Evolutionary conservation across 2,329 filamentous ascomycete species (phyloP).

Genomic region (Lasiodiplodia citricola): DNA sequence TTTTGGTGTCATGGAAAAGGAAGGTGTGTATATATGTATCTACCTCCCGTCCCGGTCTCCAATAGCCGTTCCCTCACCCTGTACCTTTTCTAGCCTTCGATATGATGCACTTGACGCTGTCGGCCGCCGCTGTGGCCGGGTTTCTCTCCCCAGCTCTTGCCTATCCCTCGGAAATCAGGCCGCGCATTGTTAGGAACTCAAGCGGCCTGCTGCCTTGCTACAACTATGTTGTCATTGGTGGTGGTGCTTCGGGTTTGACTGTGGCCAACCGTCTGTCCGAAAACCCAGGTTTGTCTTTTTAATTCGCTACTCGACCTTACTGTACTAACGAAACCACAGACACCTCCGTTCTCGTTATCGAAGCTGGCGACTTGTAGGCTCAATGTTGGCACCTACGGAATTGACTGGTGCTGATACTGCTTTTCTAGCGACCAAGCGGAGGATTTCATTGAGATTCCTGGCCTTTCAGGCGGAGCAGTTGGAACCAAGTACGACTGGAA

Average conservation of each 20-base stretch:
- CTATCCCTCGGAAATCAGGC: background rate
- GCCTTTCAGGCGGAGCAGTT: conserved; percentile 8
- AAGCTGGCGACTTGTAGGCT: conserved; percentile 33
- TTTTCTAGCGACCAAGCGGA: conserved; percentile 36
- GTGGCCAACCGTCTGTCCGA: conserved; percentile 37
- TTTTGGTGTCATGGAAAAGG: background rate
- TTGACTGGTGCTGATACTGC: conserved; percentile 16
- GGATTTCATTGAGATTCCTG: conserved; percentile 31
- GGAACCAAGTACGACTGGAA: conserved; percentile 18
- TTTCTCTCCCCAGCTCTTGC: background rate
- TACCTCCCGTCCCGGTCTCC: background rate
- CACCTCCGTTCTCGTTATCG: conserved; percentile 31
- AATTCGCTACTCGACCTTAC: background rate
- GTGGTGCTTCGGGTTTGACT: conserved; percentile 30
- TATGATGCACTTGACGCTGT: background rate
- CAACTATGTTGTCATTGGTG: conserved; percentile 28
- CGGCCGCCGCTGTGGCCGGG: background rate
- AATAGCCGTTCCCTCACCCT: background rate
- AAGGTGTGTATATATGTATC: background rate
- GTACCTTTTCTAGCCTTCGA: background rate
- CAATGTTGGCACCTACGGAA: conserved; percentile 29
- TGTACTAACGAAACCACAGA: background rate
- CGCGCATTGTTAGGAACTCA: conserved; percentile 3
- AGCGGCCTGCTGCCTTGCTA: conserved; percentile 5
- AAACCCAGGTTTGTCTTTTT: conserved; percentile 10